Evolutionary conservation across 78 protist genomes (phyloP), one percentile per base, ranked within the genome.

Genomic region (Creolimax fragrantissima): DNA sequence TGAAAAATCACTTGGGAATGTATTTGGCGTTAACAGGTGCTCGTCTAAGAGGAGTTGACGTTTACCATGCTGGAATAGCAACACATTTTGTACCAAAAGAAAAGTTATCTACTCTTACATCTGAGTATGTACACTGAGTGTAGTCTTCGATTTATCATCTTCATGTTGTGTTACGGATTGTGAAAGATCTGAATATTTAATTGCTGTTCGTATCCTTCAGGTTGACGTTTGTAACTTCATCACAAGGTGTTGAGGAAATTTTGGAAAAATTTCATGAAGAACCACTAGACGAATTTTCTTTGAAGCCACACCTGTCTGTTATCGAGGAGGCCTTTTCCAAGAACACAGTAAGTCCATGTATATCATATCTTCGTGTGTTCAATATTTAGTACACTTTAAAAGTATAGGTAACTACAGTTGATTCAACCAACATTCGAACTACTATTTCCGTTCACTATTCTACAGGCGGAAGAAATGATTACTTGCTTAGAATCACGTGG

Each of bases 21-120:
- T 95, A 89, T 92, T 93, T 96, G 4, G 95, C 93, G 11, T 93
- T 96, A 11, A 96, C 96, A 1, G 97, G 92, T 43, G 35, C 24
- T 4, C 92, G 92, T 2, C 92, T 90, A 36, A 90, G 81, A 88
- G 92, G 85, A 36, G 58, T 3, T 2, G 92, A 90, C 17, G 88
- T 74, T 35, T 74, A 45, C 44, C 6, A 35, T 35, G 93, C 94
- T 7, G 91, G 94, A 2, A 44, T 92, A 5, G 94, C 92, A 67
- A 88, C 94, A n/a, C 91, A 92, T 44, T 92, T 44, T 35, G 39
- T 88, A 17, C 41, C 81, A n/a, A 35, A 37, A 7, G 17, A 47
- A 81, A 3, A 3, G 58, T 42, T 86, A 74, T 6, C 11, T 3
- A 24, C 11, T 58, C 74, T 58, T 24, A 58, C 74, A 58, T 17